Percentiles rank a stretch among this genome's conserved stretches.
Conservation (phyloP, 768 basidiomycete species). For the Cubamyces sp. region DNA sequence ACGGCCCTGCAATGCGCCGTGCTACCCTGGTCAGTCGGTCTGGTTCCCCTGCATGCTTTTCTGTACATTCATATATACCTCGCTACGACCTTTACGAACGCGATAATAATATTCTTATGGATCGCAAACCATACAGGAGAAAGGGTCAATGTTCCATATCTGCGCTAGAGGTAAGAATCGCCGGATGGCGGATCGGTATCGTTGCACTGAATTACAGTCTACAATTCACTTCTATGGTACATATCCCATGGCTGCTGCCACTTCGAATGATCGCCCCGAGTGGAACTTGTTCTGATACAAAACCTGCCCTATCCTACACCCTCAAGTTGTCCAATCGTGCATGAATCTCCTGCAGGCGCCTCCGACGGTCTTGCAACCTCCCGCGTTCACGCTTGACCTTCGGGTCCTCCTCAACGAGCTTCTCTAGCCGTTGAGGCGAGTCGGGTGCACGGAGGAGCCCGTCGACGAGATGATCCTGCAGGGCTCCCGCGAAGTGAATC, state of each 20-base stretch:
- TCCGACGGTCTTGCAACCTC: slow-evolving; percentile 34
- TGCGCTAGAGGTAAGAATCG: too few relatives aligned
- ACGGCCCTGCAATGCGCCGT: not conserved
- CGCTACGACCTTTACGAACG: slow-evolving; percentile 32
- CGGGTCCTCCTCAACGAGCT: slow-evolving; percentile 48
- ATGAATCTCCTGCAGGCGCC: slow-evolving; percentile 41
- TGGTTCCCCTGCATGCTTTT: slow-evolving; percentile 24
- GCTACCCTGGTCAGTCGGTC: slow-evolving; percentile 10
- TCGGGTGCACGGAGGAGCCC: slow-evolving; percentile 34
- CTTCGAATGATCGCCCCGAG: too few relatives aligned
- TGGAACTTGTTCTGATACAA: too few relatives aligned
- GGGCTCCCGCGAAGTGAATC: slow-evolving; percentile 39
- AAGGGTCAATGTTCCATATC: not conserved
- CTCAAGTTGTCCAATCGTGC: slow-evolving; percentile 32
- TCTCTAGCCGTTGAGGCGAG: slow-evolving; percentile 26
- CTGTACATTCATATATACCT: slow-evolving; percentile 36
- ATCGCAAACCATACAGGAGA: not conserved
- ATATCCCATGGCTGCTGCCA: too few relatives aligned
- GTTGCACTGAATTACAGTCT: too few relatives aligned
- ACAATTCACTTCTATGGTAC: too few relatives aligned
- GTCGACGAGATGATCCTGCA: slow-evolving; percentile 43
- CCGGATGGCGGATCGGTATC: too few relatives aligned
- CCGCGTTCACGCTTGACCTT: slow-evolving; percentile 36
- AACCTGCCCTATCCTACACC: not conserved
- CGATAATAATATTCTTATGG: slow-evolving; percentile 29